Evolutionary conservation across 139 green algal genomes (phyloP).

Genomic region (Nannochloris sp.): DNA sequence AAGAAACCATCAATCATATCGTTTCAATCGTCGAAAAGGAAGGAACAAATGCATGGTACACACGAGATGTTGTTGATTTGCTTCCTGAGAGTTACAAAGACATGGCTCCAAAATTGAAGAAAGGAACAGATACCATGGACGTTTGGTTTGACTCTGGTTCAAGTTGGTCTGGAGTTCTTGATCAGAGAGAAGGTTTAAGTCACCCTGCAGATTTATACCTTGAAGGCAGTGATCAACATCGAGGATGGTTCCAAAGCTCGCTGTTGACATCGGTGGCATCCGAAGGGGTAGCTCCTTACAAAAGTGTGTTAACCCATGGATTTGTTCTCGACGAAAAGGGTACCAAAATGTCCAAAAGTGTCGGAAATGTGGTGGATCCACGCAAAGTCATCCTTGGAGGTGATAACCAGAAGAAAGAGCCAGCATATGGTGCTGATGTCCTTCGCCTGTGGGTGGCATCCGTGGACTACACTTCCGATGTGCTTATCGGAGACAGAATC

Average conservation of each 20-base stretch:
- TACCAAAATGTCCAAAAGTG: slow-evolving; percentile 87
- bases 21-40: slow-evolving; percentile 52
- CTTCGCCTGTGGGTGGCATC: slow-evolving; percentile 92
- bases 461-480: slow-evolving; percentile 91
- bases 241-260: slow-evolving; percentile 95
- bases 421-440: slow-evolving; percentile 85
- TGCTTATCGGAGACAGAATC: slow-evolving; percentile 74
- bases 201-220: slow-evolving; percentile 95
- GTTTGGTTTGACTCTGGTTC: slow-evolving; percentile 98
- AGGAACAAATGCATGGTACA: slow-evolving; percentile 85
- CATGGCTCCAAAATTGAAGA: slow-evolving; percentile 46
- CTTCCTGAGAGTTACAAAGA: slow-evolving; percentile 59
- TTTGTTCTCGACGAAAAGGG: slow-evolving; percentile 53
- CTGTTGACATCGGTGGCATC: slow-evolving; percentile 89
- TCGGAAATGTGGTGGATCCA: slow-evolving; percentile 94
- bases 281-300: slow-evolving; percentile 77
- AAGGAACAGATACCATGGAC: slow-evolving; percentile 98
- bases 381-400: slow-evolving; percentile 79
- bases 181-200: slow-evolving; percentile 27
- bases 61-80: slow-evolving; percentile 65
- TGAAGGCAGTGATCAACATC: slow-evolving; percentile 95
- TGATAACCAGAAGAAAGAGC: slow-evolving; percentile 85
- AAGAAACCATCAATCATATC: slow-evolving; percentile 81
- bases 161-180: slow-evolving; percentile 83
- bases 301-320: slow-evolving; percentile 87